Evolutionary conservation across 2,329 filamentous ascomycete genomes (phyloP).

Genomic region (Endothia cerciana): DNA sequence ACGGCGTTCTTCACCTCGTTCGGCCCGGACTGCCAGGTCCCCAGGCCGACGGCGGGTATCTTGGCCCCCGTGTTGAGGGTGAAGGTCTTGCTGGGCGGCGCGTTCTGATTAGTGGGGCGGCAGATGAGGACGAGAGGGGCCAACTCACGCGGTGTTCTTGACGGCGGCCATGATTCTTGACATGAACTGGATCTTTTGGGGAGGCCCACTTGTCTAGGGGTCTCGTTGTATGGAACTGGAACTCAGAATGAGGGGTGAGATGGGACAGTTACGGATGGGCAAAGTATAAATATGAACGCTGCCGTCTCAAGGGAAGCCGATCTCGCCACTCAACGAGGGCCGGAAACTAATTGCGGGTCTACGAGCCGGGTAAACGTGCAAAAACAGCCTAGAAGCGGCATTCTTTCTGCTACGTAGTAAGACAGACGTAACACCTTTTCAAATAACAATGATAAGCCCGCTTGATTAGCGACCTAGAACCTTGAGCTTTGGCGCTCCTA

Average conservation of each 20-base stretch:
- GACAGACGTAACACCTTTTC: too few species aligned
- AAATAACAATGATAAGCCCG: too few species aligned
- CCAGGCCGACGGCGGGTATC: constrained; percentile 77
- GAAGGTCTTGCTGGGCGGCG: constrained; percentile 54
- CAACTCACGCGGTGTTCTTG: constrained; percentile 35
- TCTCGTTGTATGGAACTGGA: neutral
- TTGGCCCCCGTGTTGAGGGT: constrained; percentile 76
- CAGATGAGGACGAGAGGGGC: neutral
- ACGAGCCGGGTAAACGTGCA: neutral
- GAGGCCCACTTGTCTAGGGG: neutral
- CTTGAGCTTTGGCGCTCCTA: constrained; percentile 1
- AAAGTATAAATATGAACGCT: neutral
- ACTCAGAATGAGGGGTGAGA: neutral
- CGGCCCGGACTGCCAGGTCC: constrained; percentile 77
- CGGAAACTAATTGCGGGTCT: neutral
- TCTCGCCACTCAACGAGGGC: neutral
- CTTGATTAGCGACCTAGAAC: too few species aligned
- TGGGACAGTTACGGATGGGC: neutral
- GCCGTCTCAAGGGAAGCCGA: neutral
- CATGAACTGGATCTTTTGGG: constrained; percentile 5
- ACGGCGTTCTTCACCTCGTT: constrained; percentile 73
- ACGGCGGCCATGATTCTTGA: constrained; percentile 37
- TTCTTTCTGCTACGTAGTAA: too few species aligned
- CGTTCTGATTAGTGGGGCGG: neutral
- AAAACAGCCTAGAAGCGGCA: neutral